phyloP scores from a whole-genome alignment of 1,284 basidiomycete species.

The Cerioporus squamosus region DNA sequence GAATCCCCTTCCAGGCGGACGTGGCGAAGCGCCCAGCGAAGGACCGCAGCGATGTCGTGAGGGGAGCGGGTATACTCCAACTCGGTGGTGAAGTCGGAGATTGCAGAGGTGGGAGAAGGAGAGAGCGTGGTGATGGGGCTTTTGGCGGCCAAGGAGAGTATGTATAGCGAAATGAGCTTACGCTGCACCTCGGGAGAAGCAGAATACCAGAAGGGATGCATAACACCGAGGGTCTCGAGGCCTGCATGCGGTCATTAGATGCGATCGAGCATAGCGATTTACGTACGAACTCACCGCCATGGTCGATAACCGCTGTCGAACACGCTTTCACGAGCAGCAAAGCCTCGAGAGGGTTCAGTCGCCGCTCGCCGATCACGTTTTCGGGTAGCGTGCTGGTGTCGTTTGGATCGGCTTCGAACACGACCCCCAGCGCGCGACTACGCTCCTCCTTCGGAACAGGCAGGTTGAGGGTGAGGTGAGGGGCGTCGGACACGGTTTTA shows the following conservation, averaged over 20 bases:
- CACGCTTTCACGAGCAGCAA: constrained; percentile 66
- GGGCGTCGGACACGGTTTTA: constrained; percentile 38
- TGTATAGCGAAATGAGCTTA: constrained; percentile 70
- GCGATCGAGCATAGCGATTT: not conserved
- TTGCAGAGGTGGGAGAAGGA: constrained; percentile 48
- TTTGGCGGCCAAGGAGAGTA: constrained; percentile 61
- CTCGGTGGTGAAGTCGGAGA: constrained; percentile 63
- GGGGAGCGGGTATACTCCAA: constrained; percentile 64
- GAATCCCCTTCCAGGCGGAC: constrained; percentile 57
- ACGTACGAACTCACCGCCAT: constrained; percentile 46
- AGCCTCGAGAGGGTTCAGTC: constrained; percentile 62
- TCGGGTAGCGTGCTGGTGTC: constrained; percentile 45
- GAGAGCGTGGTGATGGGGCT: constrained; percentile 50
- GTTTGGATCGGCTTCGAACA: constrained; percentile 63
- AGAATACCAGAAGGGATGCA: constrained; percentile 82
- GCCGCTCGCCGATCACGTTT: constrained; percentile 54
- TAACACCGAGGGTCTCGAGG: constrained; percentile 74
- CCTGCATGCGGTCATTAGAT: constrained; percentile 44
- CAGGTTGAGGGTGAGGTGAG: constrained; percentile 65
- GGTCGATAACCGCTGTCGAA: constrained; percentile 61
- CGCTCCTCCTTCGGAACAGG: constrained; percentile 53
- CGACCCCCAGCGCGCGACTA: constrained; percentile 52
- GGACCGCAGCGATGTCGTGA: constrained; percentile 76
- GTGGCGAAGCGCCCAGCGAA: constrained; percentile 79
- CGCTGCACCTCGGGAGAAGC: constrained; percentile 69